Base-by-base conservation (phyloP, 1,139 yeast species). In the Debaryomycetaceae sp. region DNA sequence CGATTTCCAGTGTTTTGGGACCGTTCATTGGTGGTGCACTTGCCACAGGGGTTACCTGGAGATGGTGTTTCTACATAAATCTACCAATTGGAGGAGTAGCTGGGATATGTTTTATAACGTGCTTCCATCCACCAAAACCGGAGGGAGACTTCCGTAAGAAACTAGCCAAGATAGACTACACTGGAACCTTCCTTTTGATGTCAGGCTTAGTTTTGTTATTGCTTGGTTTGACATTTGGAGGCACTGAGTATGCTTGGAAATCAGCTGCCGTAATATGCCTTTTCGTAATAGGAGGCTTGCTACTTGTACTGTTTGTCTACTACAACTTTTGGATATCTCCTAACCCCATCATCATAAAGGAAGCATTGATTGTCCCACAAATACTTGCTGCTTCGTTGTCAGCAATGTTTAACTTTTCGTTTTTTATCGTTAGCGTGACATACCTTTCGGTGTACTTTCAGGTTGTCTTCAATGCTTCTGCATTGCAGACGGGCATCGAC, bases 21-120 rank as follows among this genome's bases (percentile, higher is more conserved):
- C 91, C 91, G 0, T 68, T 84, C 43, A 57, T 84, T 36, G 90
- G 90, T 24, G 90, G 90, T 29, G 83, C 84, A 1, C 77, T 83
- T 53, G 73, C 87, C 2, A 59, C 79, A 11, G 70, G 78, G 42
- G 82, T 79, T 1, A 68, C 81, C 14, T 86, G 93, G 93, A 72
- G 93, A 59, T 84, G 91, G 91, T 81, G 88, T 54, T 86, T 85
- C 60, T 86, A 81, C 60, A 73, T 86, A 54, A 85, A 84, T 58
- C 62, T 86, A 47, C 89, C 91, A 5, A 65, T 84, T 41, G 87
- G 87, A 14, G 89, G 85, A 0, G 49, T 75, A 4, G 83, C 86
- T 0, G 62, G 76, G 14, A 58, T 63, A 0, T 57, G 76, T 20
- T 68, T 85, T 41, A 47, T 68, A 6, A 54, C 70, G 39, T 69